phyloP scores from a whole-genome alignment of 2,329 filamentous ascomycete species.

The Calonectria pteridis region DNA sequence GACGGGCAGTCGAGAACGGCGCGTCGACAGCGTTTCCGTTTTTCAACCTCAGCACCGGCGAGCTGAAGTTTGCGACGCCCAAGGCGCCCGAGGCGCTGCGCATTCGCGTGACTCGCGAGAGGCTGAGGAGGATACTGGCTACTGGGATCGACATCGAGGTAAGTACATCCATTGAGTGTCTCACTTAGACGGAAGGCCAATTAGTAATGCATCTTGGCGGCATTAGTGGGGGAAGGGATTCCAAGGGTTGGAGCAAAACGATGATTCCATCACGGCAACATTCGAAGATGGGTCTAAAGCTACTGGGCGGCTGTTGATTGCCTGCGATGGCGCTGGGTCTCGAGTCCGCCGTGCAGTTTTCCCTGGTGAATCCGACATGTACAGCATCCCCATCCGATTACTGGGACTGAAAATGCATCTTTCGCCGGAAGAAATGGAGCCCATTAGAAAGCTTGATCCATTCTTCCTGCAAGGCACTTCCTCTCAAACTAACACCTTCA shows the following conservation, averaged over 20 bases:
- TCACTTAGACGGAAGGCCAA: accelerated
- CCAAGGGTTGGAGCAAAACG: slow-evolving; percentile 46
- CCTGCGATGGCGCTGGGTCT: slow-evolving; percentile 64
- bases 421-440: slow-evolving; percentile 54
- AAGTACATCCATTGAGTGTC: slow-evolving; percentile 32
- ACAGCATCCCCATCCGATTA: slow-evolving; percentile 61
- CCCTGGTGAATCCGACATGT: slow-evolving; percentile 47
- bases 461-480: slow-evolving; percentile 68
- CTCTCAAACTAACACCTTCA: slow-evolving; percentile 62
- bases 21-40: slow-evolving; percentile 65
- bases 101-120: slow-evolving; percentile 61
- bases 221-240: slow-evolving; percentile 55
- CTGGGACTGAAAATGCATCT: slow-evolving; percentile 61
- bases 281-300: slow-evolving; percentile 61
- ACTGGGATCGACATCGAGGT: slow-evolving; percentile 60
- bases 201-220: not conserved
- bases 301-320: slow-evolving; percentile 60
- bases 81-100: slow-evolving; percentile 58
- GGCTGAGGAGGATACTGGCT: slow-evolving; percentile 59
- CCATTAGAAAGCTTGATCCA: slow-evolving; percentile 61
- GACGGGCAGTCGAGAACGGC: slow-evolving; percentile 61
- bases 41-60: slow-evolving; percentile 66
- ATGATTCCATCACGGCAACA: slow-evolving; percentile 53
- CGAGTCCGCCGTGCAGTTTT: slow-evolving; percentile 55
- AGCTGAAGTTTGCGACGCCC: slow-evolving; percentile 56